Evolutionary conservation across 345 rosid genomes (phyloP).

Genomic region (Sapria himalayana): DNA sequence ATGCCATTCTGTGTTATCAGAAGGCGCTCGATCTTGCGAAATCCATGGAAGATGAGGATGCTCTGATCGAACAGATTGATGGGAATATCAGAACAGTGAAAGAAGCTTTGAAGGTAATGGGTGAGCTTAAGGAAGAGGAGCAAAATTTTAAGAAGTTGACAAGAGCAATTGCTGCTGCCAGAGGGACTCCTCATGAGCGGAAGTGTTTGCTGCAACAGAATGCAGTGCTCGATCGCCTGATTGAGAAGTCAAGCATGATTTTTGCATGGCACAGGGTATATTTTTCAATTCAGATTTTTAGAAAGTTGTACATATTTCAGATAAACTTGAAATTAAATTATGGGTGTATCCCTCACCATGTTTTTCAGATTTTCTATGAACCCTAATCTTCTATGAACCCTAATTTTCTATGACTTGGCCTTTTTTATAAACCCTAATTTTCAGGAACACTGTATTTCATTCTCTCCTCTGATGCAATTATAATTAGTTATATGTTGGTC

Average conservation of each 20-base stretch:
- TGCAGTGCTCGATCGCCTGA: conserved; percentile 49
- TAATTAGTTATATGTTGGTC: too few species aligned
- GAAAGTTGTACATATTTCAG: too few species aligned
- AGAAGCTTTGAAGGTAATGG: conserved; percentile 48
- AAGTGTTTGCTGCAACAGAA: conserved; percentile 43
- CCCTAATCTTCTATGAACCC: too few species aligned
- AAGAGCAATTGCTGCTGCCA: conserved; percentile 29
- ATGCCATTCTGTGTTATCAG: conserved; percentile 53
- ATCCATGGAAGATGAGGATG: conserved; percentile 82
- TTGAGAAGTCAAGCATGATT: conserved; percentile 51
- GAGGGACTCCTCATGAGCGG: conserved; percentile 40
- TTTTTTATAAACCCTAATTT: too few species aligned
- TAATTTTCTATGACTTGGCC: too few species aligned
- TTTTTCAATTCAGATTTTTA: too few species aligned
- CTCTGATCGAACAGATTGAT: conserved; percentile 37
- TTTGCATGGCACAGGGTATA: conserved; percentile 66
- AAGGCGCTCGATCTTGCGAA: conserved; percentile 62
- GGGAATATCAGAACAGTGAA: conserved; percentile 43
- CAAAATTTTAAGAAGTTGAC: conserved; percentile 61
- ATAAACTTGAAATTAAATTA: too few species aligned
- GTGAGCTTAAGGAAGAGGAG: conserved; percentile 53
- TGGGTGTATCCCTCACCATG: too few species aligned
- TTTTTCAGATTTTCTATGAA: too few species aligned
- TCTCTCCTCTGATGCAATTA: too few species aligned
- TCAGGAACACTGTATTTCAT: too few species aligned